Conservation (phyloP, 1,139 yeast genomes). For the Pichia sp. region DNA sequence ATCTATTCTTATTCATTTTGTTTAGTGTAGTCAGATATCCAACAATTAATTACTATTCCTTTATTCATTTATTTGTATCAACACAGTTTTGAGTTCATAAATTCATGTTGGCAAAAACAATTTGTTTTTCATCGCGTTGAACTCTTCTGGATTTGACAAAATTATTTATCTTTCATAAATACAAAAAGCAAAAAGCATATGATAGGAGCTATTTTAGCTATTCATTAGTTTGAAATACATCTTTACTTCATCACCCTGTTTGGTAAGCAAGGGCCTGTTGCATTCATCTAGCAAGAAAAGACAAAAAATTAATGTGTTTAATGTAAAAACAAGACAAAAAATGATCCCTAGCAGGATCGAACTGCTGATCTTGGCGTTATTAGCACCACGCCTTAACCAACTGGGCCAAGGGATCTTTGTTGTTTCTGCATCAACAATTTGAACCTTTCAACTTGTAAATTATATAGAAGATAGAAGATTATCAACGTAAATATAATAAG, state of each 20-base stretch:
- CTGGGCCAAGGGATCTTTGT: constrained; percentile 75
- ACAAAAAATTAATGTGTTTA: too few relatives aligned
- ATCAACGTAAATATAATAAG: too few relatives aligned
- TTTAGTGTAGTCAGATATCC: neutral
- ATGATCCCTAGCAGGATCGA: constrained; percentile 79
- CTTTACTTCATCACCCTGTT: too few relatives aligned
- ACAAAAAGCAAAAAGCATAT: too few relatives aligned
- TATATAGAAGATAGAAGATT: too few relatives aligned
- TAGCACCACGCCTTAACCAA: constrained; percentile 89
- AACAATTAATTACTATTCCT: neutral
- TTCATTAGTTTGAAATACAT: too few relatives aligned
- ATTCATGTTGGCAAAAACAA: neutral
- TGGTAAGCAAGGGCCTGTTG: too few relatives aligned
- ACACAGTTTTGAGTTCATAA: neutral
- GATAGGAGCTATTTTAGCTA: too few relatives aligned
- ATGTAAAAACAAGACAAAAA: constrained; percentile 12
- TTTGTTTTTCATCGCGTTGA: neutral
- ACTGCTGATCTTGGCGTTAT: constrained; percentile 48
- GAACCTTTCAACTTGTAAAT: too few relatives aligned
- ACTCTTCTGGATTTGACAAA: neutral
- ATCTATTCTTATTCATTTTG: constrained; percentile 24
- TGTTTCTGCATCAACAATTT: too few relatives aligned
- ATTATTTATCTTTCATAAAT: too few relatives aligned
- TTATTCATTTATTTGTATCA: neutral
- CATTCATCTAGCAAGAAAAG: too few relatives aligned